Evolutionary conservation across 805 yeast genomes (phyloP), one percentile per base, ranked within the genome.

Genomic region (Wickerhamiella cacticola): DNA sequence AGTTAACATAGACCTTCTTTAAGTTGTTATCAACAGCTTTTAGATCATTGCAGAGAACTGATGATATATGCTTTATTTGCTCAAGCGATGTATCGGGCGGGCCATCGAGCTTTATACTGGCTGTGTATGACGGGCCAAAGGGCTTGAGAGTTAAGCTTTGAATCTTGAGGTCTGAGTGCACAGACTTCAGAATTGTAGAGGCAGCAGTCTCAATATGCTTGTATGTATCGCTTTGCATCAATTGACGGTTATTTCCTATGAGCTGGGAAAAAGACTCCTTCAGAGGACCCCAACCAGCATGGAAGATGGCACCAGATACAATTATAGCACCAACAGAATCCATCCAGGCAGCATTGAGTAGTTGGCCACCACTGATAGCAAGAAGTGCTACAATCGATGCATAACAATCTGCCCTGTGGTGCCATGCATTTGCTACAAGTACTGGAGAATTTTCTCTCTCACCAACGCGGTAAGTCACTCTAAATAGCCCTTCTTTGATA

Each of bases 381-480:
- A 79, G 74, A 18, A 89, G 72, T 0, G 97, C 96, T 6, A 89
- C 97, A 19, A 82, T 71, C 0, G 96, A 85, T 1, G 97, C 94
- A 56, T 92, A 63, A 0, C 95, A 82, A 61, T 92, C 98, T 9
- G 89, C 92, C 53, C 98, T 73, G 61, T 92, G 98, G 63, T 92
- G 98, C 97, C 98, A 92, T 2, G 98, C 98, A 60, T 92, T 92
- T 3, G 98, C 98, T 44, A 85, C 78, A 42, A 92, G 71, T 3
- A 92, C 97, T 53, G 86, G 85, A 0, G 96, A 86, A 59, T 84
- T 82, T 24, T 85, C 74, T 52, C 74, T 69, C 43, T 71, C 69
- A 1, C 96, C 98, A 19, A 92, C 78, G 52, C 78, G 76, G 65
- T 80, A 73, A 0, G 98, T 92, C 10, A 85, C 82, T 50, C 77